A percentile compares a stretch with the other conserved stretches of the same genome.
Conservation (phyloP, 345 rosid genomes). For the Melaleuca alternifolia region DNA sequence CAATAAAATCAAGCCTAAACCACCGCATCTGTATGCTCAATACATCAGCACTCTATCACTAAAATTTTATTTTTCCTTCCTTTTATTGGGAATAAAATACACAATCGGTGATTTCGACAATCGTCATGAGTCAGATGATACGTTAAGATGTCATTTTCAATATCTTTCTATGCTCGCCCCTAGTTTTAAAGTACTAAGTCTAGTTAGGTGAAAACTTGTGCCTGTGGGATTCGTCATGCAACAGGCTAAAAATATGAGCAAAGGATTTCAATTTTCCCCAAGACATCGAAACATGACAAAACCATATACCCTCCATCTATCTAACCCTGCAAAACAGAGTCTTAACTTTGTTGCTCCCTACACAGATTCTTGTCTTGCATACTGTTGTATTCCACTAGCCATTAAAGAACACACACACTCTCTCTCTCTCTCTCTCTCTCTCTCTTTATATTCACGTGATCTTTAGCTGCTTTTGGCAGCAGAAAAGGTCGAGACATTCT, state of each 20-base stretch:
- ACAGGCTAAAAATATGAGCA: not conserved
- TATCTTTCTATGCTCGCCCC: not conserved
- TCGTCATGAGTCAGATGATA: not conserved
- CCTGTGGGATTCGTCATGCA: not conserved
- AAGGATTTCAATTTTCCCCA: not conserved
- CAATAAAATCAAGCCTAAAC: not conserved
- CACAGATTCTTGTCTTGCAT: not conserved
- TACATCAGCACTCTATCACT: not conserved
- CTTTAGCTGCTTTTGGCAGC: not conserved
- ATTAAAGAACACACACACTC: not conserved
- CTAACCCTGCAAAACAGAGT: not conserved
- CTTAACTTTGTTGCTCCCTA: not conserved
- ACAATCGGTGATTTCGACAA: not conserved
- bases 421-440: not conserved
- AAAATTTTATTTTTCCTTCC: not conserved
- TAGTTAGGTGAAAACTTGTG: not conserved
- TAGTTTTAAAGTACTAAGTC: not conserved
- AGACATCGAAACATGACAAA: not conserved
- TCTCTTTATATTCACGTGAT: not conserved
- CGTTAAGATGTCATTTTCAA: not conserved
- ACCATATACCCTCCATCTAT: not conserved
- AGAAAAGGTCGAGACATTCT: not conserved
- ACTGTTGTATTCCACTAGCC: not conserved
- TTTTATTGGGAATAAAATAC: not conserved
- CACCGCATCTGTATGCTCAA: too few species aligned